These are phyloP conservation scores for Stagonosporopsis rhizophila DNA, from an alignment of 2,329 filamentous ascomycete species.

Conservation along the genomic window DNA sequence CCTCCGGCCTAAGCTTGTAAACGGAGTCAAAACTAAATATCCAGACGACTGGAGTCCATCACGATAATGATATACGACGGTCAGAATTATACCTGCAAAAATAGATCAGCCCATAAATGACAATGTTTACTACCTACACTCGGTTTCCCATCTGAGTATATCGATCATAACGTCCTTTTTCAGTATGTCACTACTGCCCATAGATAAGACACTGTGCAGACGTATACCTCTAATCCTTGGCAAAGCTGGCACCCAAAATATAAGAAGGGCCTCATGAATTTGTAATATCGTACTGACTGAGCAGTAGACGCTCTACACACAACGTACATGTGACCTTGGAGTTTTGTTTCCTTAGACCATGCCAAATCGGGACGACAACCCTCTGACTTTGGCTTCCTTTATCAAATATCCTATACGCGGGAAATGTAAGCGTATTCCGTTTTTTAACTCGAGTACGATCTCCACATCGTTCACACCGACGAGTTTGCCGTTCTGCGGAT, in stretches of 20 bases:
- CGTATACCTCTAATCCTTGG: too few species aligned
- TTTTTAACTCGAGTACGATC: conserved; percentile 5
- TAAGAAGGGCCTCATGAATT: too few species aligned
- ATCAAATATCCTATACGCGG: conserved; percentile 10
- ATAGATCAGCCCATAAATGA: neutral
- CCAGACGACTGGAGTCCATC: neutral
- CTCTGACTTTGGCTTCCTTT: neutral
- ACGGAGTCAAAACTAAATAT: neutral
- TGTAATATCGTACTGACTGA: too few species aligned
- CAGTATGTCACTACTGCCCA: too few species aligned
- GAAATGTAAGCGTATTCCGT: conserved; percentile 13
- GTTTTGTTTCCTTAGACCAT: too few species aligned
- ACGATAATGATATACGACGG: neutral
- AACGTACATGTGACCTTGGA: too few species aligned
- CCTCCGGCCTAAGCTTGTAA: conserved; percentile 24
- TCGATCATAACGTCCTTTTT: neutral
- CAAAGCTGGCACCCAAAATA: too few species aligned
- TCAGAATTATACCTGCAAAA: neutral
- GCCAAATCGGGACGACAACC: neutral
- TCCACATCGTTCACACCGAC: conserved; percentile 8
- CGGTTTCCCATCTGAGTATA: neutral
- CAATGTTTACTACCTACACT: neutral
- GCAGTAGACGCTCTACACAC: too few species aligned
- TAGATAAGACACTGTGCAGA: too few species aligned
- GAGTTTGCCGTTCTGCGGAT: conserved; percentile 15